Evolutionary conservation across 805 yeast genomes (phyloP).

Genomic region (Teunomyces lycoperdinae): DNA sequence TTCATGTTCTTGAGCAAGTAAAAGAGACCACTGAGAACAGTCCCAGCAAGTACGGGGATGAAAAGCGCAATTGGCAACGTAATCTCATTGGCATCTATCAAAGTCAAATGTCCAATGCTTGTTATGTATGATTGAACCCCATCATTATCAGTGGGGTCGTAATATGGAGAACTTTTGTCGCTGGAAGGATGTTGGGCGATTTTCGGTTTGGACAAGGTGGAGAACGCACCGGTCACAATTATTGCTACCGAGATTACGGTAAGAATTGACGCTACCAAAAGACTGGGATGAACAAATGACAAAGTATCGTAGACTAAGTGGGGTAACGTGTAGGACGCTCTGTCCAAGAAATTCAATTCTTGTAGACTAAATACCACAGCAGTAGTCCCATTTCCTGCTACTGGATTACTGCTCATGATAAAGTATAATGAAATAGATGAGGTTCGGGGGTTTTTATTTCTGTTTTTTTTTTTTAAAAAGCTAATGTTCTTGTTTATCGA

Average conservation of each 20-base stretch:
- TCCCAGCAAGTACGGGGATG: constrained; percentile 46
- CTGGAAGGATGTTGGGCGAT: constrained; percentile 21
- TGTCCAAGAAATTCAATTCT: neutral
- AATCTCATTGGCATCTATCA: constrained; percentile 6
- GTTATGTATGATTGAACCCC: constrained; percentile 11
- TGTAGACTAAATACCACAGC: neutral
- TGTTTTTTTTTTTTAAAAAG: neutral
- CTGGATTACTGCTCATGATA: neutral
- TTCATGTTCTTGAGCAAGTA: constrained; percentile 32
- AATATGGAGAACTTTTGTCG: constrained; percentile 11
- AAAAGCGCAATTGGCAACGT: constrained; percentile 28
- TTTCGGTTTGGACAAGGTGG: constrained; percentile 21
- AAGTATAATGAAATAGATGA: neutral
- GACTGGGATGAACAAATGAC: neutral
- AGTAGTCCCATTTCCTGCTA: neutral
- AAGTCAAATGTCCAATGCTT: constrained; percentile 6
- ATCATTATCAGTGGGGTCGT: constrained; percentile 25
- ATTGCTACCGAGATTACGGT: neutral
- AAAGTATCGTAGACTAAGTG: neutral
- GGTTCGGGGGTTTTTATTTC: neutral
- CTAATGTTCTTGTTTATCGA: no score
- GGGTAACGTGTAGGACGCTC: neutral
- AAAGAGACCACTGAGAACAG: constrained; percentile 36
- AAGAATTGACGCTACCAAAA: neutral
- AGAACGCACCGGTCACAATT: constrained; percentile 4